Percentiles rank a stretch among this genome's conserved stretches.
Conservation (phyloP, 169 alveolate species). For the Plasmodium ovale region DNA sequence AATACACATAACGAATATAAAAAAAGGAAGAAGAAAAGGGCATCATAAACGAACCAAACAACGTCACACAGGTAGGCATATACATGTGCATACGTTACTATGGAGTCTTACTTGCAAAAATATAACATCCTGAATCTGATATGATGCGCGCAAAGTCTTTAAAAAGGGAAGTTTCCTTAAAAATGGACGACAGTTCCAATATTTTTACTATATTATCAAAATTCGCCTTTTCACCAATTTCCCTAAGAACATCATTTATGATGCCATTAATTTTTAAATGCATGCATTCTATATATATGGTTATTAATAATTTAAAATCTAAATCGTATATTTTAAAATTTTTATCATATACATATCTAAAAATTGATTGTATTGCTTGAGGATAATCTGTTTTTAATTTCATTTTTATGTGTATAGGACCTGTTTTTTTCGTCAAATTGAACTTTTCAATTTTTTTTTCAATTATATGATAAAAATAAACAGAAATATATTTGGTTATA, state of each 20-base stretch:
- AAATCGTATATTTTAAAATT: conserved; percentile 29
- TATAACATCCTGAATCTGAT: conserved; percentile 36
- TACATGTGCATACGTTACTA: too few species aligned
- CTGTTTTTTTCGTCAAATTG: conserved; percentile 40
- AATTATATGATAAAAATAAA: conserved; percentile 57
- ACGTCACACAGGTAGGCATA: background rate
- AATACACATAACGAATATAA: background rate
- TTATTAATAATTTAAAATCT: conserved; percentile 60
- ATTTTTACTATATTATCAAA: conserved; percentile 52
- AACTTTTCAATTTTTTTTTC: conserved; percentile 66
- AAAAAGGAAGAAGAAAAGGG: background rate
- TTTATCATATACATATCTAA: conserved; percentile 57
- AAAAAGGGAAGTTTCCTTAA: conserved; percentile 16
- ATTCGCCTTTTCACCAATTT: conserved; percentile 37
- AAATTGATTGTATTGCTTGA: conserved; percentile 53
- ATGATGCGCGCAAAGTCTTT: conserved; percentile 50
- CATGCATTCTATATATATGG: conserved; percentile 58
- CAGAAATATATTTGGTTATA: conserved; percentile 68
- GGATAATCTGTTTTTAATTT: conserved; percentile 73
- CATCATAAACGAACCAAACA: background rate
- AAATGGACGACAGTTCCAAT: conserved; percentile 19
- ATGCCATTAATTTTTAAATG: conserved; percentile 49
- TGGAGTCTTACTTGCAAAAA: conserved; percentile 26
- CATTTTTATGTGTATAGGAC: conserved; percentile 49
- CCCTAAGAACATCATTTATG: conserved; percentile 38